Evolutionary conservation across 2,329 filamentous ascomycete species (phyloP).

Genomic region (Ascocoryne sarcoides): DNA sequence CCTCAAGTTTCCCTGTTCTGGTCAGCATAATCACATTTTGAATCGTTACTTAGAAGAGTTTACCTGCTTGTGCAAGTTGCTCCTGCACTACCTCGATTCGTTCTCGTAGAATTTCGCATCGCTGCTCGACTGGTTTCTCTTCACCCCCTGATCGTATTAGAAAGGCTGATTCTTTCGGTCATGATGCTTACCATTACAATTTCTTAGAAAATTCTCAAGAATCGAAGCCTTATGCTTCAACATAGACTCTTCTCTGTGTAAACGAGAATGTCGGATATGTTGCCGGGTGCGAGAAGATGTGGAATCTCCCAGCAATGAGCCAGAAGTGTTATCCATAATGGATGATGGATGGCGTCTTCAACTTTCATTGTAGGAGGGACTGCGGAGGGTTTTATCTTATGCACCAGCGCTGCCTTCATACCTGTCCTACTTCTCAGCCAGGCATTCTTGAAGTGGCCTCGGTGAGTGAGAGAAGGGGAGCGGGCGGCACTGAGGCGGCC

Average conservation of each 20-base stretch:
- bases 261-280: not conserved
- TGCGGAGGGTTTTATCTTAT: too few relatives aligned
- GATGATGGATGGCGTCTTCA: not conserved
- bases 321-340: not conserved
- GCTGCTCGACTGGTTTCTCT: not conserved
- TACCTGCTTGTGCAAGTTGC: not conserved
- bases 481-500: not conserved
- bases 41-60: not conserved
- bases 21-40: not conserved
- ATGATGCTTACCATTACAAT: conserved; percentile 1
- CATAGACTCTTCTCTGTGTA: conserved; percentile 2
- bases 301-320: conserved; percentile 11
- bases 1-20: conserved; percentile 1
- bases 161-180: not conserved
- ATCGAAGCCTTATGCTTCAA: conserved; percentile 4
- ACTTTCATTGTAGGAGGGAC: too few relatives aligned
- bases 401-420: too few relatives aligned
- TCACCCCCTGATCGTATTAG: conserved; percentile 2
- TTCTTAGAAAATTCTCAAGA: conserved; percentile 5
- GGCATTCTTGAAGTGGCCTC: too few relatives aligned
- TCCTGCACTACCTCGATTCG: conserved; percentile 1
- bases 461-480: too few relatives aligned
- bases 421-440: too few relatives aligned
- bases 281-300: conserved; percentile 2
- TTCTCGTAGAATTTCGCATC: conserved; percentile 1